Base-by-base conservation (phyloP, 1,284 basidiomycete species). In the Phellopilus nigrolimitatus region DNA sequence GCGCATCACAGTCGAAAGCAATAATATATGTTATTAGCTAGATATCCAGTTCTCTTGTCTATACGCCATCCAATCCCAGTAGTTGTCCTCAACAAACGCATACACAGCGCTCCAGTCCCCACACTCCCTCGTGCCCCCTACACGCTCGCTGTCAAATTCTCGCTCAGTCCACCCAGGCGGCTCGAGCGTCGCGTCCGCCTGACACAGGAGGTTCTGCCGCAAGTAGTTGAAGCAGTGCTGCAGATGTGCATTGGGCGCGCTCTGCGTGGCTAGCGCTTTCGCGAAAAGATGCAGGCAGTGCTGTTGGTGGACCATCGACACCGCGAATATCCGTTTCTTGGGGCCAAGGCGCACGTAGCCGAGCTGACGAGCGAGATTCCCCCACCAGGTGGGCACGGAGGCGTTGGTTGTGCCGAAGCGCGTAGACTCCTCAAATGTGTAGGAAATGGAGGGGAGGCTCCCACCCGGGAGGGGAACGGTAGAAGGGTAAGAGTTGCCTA, bases 151-250 rank as follows among this genome's bases (percentile, higher is more conserved):
- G 12, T 21, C 17, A 19, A 41, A 24, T 2, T 19, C 39, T 1
- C 39, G n/a, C 2, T 24, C 39, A 9, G 21, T 38, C 37, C 37
- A 38, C 9, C 21, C 2, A 13, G 37, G 6, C n/a, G 61, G 67
- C 57, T 76, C 74, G 24, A 77, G 64, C 3, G 71, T 71, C 38
- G 69, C 62, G 56, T 74, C 73, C 3, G 71, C 68, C 1, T 60
- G 55, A 59, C 75, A 77, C 8, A 76, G 60, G 3, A 65, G 64
- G 51, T 61, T 63, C 54, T 74, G 67, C 19, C 73, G 66, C 24
- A 77, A 57, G 57, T 73, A 73, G 54, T 71, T 71, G 44, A 72
- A 63, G 59, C 73, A 75, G 56, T 75, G 75, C 22, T 25, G 42
- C 38, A 38, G 15, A 42, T 49, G 47, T 1, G 24, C 22, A 28